phyloP scores from a whole-genome alignment of 768 basidiomycete species.

The Mrakia blollopis region DNA sequence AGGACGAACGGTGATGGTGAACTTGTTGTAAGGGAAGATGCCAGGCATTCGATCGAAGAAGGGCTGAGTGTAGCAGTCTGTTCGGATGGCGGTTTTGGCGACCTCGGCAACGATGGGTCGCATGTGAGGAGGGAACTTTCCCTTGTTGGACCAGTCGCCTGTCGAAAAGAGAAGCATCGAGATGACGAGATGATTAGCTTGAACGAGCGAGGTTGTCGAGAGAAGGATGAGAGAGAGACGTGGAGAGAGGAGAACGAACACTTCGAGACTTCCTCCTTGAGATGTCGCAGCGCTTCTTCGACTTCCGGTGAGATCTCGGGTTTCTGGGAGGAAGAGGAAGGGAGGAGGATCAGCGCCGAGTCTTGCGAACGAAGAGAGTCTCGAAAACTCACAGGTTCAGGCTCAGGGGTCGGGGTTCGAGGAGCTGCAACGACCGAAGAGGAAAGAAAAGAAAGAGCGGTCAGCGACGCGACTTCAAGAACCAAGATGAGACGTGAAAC shows the following conservation, averaged over 20 bases:
- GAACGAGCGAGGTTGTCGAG: neutral
- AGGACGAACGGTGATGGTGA: slow-evolving; percentile 62
- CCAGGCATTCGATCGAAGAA: slow-evolving; percentile 85
- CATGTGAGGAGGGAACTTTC: slow-evolving; percentile 79
- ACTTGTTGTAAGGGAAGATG: slow-evolving; percentile 90
- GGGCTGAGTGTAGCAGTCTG: slow-evolving; percentile 86
- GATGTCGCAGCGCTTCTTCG: slow-evolving; percentile 48
- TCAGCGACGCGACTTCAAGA: neutral
- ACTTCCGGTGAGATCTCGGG: slow-evolving; percentile 13
- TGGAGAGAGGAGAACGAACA: slow-evolving; percentile 30
- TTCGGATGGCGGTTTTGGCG: slow-evolving; percentile 68
- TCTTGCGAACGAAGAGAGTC: no score
- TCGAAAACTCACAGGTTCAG: neutral
- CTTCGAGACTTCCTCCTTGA: slow-evolving; percentile 32
- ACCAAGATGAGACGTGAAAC: neutral
- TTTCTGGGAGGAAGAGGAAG: neutral
- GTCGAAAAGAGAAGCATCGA: neutral
- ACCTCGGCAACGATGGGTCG: slow-evolving; percentile 67
- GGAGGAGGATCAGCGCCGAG: neutral
- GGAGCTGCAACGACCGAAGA: neutral
- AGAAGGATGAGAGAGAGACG: neutral
- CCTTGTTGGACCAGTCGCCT: slow-evolving; percentile 51
- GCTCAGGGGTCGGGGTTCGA: neutral
- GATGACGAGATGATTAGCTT: no score
- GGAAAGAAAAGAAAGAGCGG: neutral